These are phyloP conservation scores for Arabidopsis hybrid DNA, from an alignment of 441 rosid genomes.

Conservation along the genomic window DNA sequence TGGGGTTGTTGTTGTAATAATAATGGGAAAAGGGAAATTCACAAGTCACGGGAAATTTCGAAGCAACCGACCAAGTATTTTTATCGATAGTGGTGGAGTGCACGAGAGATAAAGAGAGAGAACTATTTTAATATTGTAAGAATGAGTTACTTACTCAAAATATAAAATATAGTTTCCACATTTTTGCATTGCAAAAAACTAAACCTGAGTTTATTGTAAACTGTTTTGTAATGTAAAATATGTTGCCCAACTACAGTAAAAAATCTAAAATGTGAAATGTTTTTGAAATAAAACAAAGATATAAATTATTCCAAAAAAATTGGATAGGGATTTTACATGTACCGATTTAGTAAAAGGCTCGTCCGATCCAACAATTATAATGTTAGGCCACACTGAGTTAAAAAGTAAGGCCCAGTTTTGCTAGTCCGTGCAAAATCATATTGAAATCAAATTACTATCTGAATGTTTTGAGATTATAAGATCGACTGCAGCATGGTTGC, in stretches of 20 bases:
- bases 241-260: no score
- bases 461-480: no score
- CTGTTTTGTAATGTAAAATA: neutral
- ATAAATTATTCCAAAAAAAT: neutral
- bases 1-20: slow-evolving; percentile 36
- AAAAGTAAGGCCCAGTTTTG: slow-evolving; percentile 2
- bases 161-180: neutral
- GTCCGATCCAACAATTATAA: neutral
- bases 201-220: slow-evolving; percentile 8
- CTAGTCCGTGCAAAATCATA: neutral
- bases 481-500: no score
- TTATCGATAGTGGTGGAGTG: slow-evolving; percentile 43
- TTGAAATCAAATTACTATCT: neutral
- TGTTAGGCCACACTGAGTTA: slow-evolving; percentile 14
- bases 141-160: neutral
- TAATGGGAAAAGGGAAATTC: slow-evolving; percentile 11
- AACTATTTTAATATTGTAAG: neutral
- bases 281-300: neutral
- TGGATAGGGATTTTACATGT: neutral
- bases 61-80: slow-evolving; percentile 39
- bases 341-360: neutral
- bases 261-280: slow-evolving; percentile 3
- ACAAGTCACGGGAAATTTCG: slow-evolving; percentile 36
- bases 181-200: neutral
- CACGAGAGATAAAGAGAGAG: slow-evolving; percentile 41